These are phyloP conservation scores for Penicillium coffeae DNA, from an alignment of 495 filamentous ascomycete genomes.

Conservation along the genomic window DNA sequence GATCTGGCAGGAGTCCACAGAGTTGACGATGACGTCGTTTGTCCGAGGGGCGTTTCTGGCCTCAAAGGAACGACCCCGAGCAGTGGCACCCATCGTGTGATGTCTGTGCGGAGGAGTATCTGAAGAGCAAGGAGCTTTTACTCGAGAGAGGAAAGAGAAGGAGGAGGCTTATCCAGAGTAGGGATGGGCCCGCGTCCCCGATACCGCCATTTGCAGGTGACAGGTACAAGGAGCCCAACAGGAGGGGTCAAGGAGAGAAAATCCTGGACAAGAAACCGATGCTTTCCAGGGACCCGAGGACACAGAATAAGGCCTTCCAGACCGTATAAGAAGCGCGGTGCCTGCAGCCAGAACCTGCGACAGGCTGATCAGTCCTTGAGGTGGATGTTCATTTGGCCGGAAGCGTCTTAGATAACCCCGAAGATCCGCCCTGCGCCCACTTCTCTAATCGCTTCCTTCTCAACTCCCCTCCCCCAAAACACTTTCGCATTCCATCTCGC, in stretches of 20 bases:
- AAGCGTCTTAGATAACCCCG: conserved; percentile 30
- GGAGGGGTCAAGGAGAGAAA: neutral
- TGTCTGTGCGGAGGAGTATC: neutral
- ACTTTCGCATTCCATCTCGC: conserved; percentile 3
- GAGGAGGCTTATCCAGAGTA: conserved; percentile 19
- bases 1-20: conserved; percentile 32
- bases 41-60: neutral
- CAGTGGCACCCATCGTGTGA: conserved; percentile 14
- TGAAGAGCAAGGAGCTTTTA: conserved; percentile 17
- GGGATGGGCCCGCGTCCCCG: conserved; percentile 10
- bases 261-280: too few species aligned
- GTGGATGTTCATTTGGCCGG: conserved; percentile 11
- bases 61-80: conserved; percentile 7
- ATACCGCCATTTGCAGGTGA: conserved; percentile 11
- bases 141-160: conserved; percentile 16
- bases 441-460: conserved; percentile 1
- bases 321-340: neutral
- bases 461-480: conserved; percentile 8
- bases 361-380: neutral
- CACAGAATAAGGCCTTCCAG: neutral
- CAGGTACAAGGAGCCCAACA: conserved; percentile 1
- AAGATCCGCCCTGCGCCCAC: conserved; percentile 14
- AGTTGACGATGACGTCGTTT: conserved; percentile 24
- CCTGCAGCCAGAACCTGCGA: neutral
- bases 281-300: neutral